Evolutionary conservation across 139 green algal species (phyloP).

Genomic region (Chlamydomonas sp.): DNA sequence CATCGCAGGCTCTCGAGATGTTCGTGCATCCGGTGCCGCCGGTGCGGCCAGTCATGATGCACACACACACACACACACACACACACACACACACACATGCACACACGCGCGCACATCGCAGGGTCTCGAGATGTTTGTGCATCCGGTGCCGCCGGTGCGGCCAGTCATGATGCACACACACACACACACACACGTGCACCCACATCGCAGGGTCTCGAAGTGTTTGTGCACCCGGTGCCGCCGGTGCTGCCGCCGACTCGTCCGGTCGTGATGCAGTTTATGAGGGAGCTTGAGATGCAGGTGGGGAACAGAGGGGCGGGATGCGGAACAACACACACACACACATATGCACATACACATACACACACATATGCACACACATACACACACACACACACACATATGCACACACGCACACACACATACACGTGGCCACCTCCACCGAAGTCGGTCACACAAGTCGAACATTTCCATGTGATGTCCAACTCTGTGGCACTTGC

Average conservation of each 20-base stretch:
- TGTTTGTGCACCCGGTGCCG: conserved; percentile 65
- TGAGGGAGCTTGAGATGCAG: conserved; percentile 18
- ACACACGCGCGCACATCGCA: background rate
- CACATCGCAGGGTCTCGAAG: conserved; percentile 34
- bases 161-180: no score
- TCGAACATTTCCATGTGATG: no score
- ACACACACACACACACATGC: background rate
- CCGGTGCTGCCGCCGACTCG: conserved; percentile 59
- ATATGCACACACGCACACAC: no score
- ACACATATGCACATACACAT: background rate
- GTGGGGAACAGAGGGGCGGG: conserved; percentile 6
- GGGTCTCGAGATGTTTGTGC: conserved; percentile 48
- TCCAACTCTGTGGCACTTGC: no score
- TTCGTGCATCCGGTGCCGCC: no score
- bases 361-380: background rate
- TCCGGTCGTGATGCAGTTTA: conserved; percentile 45
- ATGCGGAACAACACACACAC: background rate
- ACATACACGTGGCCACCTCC: no score
- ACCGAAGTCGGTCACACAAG: no score
- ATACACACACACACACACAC: no score
- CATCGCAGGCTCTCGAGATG: no score
- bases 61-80: background rate
- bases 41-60: no score
- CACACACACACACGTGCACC: no score
- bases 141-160: conserved; percentile 52